phyloP scores from a whole-genome alignment of 129 eudicot genomes.

The Flaveria trinervia region DNA sequence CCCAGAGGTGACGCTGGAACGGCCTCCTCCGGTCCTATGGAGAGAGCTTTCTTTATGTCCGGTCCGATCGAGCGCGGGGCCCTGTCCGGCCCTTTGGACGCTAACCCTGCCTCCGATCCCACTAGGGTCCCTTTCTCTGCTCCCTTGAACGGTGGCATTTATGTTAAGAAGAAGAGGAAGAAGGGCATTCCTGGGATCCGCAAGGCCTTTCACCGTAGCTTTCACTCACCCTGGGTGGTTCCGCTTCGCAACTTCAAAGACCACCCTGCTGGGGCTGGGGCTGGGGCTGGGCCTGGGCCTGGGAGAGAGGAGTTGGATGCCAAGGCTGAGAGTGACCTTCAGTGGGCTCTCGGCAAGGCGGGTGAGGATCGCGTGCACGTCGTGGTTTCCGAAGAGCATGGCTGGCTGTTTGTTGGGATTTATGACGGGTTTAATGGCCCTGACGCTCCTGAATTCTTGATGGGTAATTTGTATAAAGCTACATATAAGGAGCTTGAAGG shows the following conservation, averaged over 20 bases:
- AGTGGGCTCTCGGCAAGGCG: conserved; percentile 95
- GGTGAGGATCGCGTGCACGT: conserved; percentile 98
- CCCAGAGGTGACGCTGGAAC: conserved; percentile 45
- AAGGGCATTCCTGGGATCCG: conserved; percentile 66
- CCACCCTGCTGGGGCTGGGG: conserved; percentile 28
- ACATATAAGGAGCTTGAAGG: conserved; percentile 81
- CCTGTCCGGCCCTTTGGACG: conserved; percentile 78
- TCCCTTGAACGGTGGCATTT: conserved; percentile 60
- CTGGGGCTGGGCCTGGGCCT: not conserved
- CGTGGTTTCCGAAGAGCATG: conserved; percentile 88
- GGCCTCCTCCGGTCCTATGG: conserved; percentile 56
- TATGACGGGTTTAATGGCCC: conserved; percentile 91
- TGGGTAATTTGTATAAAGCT: conserved; percentile 86
- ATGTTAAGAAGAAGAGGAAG: conserved; percentile 63
- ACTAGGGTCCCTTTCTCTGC: conserved; percentile 74
- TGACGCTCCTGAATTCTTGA: conserved; percentile 35
- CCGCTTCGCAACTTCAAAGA: conserved; percentile 55
- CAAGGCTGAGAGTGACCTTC: conserved; percentile 52
- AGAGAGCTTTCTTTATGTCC: conserved; percentile 78
- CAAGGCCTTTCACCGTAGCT: conserved; percentile 62
- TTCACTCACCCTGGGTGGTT: conserved; percentile 78
- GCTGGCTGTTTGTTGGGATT: conserved; percentile 96
- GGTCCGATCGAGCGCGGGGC: conserved; percentile 98
- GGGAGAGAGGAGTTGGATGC: conserved; percentile 20
- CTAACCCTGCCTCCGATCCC: conserved; percentile 24